These are phyloP conservation scores for Talaromyces verruculosus DNA, from an alignment of 2,329 filamentous ascomycete genomes.

Conservation along the genomic window DNA sequence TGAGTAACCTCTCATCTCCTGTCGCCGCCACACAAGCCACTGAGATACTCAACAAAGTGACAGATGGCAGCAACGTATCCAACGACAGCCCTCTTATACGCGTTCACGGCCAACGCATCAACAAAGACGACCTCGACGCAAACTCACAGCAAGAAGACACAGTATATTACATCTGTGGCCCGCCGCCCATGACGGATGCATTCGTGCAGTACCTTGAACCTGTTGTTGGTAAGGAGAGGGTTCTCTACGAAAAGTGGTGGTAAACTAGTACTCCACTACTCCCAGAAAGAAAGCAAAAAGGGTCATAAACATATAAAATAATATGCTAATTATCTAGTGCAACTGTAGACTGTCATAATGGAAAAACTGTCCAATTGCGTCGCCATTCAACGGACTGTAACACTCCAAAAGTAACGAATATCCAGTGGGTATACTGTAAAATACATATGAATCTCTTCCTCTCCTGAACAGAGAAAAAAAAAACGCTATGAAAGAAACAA, in stretches of 20 bases:
- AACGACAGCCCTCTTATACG: background rate
- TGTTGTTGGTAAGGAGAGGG: slow-evolving; percentile 45
- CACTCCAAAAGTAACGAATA: background rate
- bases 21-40: slow-evolving; percentile 17
- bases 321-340: background rate
- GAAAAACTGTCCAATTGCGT: background rate
- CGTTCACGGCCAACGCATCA: slow-evolving; percentile 38
- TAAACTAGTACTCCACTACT: slow-evolving; percentile 29
- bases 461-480: background rate
- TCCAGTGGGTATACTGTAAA: slow-evolving; percentile 14
- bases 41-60: background rate
- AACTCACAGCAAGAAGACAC: slow-evolving; percentile 29
- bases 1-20: slow-evolving; percentile 30
- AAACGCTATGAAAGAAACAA: background rate
- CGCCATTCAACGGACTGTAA: background rate
- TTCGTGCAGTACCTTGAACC: slow-evolving; percentile 50
- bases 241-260: slow-evolving; percentile 67
- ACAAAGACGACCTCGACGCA: slow-evolving; percentile 37
- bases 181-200: slow-evolving; percentile 67
- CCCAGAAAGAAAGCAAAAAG: background rate
- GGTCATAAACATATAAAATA: background rate
- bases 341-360: background rate
- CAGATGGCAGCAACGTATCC: slow-evolving; percentile 4
- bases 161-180: slow-evolving; percentile 67
- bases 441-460: background rate